Conservation (phyloP, 306 rosid genomes). For the Prunus fruticosa region DNA sequence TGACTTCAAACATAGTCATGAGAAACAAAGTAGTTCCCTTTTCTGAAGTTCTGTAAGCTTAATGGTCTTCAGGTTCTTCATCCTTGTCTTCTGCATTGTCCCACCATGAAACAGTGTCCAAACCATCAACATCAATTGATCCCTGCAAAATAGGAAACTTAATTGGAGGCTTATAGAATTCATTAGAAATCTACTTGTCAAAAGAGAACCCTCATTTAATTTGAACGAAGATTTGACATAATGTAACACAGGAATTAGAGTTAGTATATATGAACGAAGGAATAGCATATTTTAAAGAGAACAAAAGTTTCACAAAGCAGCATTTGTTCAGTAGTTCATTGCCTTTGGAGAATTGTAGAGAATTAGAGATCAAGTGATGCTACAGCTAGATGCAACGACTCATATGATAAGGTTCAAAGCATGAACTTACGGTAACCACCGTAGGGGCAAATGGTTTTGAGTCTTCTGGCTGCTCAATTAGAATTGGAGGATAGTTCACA, state of each 20-base stretch:
- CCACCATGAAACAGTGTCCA: neutral
- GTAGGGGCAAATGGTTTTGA: slow-evolving; percentile 72
- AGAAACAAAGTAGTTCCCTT: neutral
- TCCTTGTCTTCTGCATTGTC: neutral
- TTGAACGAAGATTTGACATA: neutral
- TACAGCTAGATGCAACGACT: neutral
- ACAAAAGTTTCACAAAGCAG: neutral
- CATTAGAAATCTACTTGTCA: neutral
- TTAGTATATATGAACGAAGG: neutral
- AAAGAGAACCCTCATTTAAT: neutral
- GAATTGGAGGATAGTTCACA: slow-evolving; percentile 63
- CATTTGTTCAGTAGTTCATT: neutral
- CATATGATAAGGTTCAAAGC: neutral
- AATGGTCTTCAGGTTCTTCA: neutral
- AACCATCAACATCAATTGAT: neutral
- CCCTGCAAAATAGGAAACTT: neutral
- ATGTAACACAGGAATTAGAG: neutral
- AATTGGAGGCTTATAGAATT: neutral
- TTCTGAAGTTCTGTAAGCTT: neutral
- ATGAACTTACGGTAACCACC: slow-evolving; percentile 57
- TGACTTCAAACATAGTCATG: neutral
- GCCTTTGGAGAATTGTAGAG: neutral
- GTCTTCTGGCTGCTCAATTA: slow-evolving; percentile 61
- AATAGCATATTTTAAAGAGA: neutral
- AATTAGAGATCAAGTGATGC: neutral